phyloP scores from a whole-genome alignment of 2,329 filamentous ascomycete species.

The Madurella fahalii region DNA sequence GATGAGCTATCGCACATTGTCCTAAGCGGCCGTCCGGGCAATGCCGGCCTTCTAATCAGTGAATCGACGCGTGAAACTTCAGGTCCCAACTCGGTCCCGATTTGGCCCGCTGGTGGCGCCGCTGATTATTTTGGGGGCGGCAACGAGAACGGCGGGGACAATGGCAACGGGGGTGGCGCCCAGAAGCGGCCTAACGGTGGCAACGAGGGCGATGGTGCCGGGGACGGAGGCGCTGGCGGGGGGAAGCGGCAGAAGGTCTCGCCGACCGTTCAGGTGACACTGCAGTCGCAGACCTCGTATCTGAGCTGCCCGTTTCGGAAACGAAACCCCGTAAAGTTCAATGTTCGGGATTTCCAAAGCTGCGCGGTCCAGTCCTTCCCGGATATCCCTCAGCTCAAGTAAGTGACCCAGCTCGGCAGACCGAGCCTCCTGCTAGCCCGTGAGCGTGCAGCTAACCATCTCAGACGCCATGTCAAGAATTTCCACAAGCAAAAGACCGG shows the following conservation, averaged over 20 bases:
- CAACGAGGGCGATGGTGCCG: constrained; percentile 11
- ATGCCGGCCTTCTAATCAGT: neutral
- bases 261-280: neutral
- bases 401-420: neutral
- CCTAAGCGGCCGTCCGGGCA: constrained; percentile 1
- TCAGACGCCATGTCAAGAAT: constrained; percentile 25
- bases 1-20: constrained; percentile 22
- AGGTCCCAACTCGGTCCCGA: neutral
- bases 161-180: constrained; percentile 1
- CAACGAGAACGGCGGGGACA: neutral
- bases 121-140: neutral
- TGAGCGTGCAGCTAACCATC: neutral
- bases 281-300: neutral
- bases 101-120: neutral
- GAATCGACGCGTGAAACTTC: constrained; percentile 6
- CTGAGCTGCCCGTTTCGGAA: constrained; percentile 27
- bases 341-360: constrained; percentile 20
- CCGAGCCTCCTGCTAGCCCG: too few species aligned
- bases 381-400: constrained; percentile 24
- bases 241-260: constrained; percentile 13
- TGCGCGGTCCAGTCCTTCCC: constrained; percentile 22
- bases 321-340: constrained; percentile 26
- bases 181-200: constrained; percentile 15
- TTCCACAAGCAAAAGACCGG: constrained; percentile 18
- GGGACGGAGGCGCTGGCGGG: constrained; percentile 9